Conservation (phyloP, 768 basidiomycete genomes). For the Lactarius evosmus region DNA sequence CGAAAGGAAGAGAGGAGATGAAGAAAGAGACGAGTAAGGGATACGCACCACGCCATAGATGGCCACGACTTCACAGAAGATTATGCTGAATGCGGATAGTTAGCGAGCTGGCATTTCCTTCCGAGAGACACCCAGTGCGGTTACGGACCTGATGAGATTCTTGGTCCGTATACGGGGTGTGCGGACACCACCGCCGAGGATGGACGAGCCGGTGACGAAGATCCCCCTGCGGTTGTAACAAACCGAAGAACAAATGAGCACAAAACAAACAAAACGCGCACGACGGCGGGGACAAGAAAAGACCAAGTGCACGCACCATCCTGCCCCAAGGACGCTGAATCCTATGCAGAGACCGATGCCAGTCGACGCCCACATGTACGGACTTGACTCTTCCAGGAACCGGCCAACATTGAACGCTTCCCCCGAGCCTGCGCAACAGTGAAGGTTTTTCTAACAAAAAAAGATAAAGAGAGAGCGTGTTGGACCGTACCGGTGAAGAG, state of each 20-base stretch:
- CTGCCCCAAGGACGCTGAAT: constrained; percentile 89
- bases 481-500: constrained; percentile 71
- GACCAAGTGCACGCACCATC: constrained; percentile 63
- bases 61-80: constrained; percentile 99
- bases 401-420: constrained; percentile 92
- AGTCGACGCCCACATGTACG: constrained; percentile 87
- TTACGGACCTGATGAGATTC: constrained; percentile 86
- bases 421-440: constrained; percentile 58
- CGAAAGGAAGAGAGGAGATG: constrained; percentile 3
- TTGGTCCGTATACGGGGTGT: constrained; percentile 94
- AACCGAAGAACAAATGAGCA: background rate
- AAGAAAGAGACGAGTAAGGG: background rate
- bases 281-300: background rate
- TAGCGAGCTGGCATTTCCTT: background rate
- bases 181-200: constrained; percentile 92
- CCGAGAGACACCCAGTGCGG: background rate
- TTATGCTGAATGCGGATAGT: constrained; percentile 60
- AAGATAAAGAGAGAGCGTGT: background rate
- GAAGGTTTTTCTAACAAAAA: background rate
- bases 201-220: constrained; percentile 94
- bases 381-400: constrained; percentile 91
- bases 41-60: constrained; percentile 88
- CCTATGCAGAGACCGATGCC: constrained; percentile 94
- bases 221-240: constrained; percentile 72
- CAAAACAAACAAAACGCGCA: background rate